Percentiles rank a stretch among this genome's conserved stretches.
Conservation (phyloP, 306 rosid species). For the Mucuna pruriens region DNA sequence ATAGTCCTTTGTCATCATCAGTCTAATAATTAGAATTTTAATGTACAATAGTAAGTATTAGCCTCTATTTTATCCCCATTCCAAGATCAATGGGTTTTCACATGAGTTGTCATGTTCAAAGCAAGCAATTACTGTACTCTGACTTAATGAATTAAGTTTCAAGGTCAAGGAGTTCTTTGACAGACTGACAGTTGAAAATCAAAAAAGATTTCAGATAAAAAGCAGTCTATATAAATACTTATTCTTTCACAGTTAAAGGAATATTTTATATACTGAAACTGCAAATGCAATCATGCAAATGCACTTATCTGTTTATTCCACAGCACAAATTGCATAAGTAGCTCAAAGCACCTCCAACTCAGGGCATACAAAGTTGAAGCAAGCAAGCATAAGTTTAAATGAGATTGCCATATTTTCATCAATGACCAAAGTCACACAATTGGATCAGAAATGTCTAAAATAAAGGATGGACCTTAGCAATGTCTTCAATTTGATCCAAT, state of each 20-base stretch:
- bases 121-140: constrained; percentile 11
- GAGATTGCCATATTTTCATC: constrained; percentile 20
- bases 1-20: not conserved
- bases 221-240: constrained; percentile 1
- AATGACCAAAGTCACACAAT: constrained; percentile 32
- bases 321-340: constrained; percentile 29
- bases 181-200: constrained; percentile 29
- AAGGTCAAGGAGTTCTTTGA: constrained; percentile 13
- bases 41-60: constrained; percentile 8
- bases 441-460: constrained; percentile 39
- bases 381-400: constrained; percentile 32
- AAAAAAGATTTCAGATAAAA: constrained; percentile 9
- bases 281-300: not conserved
- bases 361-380: constrained; percentile 34
- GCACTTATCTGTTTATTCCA: constrained; percentile 26
- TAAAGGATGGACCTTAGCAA: constrained; percentile 75
- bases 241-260: constrained; percentile 22
- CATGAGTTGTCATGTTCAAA: constrained; percentile 13
- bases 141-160: constrained; percentile 8
- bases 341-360: constrained; percentile 27
- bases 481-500: constrained; percentile 98
- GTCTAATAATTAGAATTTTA: constrained; percentile 9
- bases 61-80: constrained; percentile 25
- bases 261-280: constrained; percentile 2
- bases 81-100: constrained; percentile 16